Evolutionary conservation across 1,139 yeast genomes (phyloP).

Genomic region (Meyerozyma elateridarum): DNA sequence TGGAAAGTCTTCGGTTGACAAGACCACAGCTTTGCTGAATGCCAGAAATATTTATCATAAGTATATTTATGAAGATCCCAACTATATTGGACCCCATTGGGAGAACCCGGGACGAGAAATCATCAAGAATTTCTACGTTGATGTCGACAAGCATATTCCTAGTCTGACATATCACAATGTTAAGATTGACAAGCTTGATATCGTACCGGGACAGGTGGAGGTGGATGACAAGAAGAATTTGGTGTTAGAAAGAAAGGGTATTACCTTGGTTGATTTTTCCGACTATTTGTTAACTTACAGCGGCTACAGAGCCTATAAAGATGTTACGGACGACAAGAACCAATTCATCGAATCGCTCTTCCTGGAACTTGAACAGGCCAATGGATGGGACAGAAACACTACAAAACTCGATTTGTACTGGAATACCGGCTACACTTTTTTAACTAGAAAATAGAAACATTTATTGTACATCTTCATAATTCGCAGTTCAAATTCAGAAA

Average conservation of each 20-base stretch:
- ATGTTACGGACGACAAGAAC: constrained; percentile 23
- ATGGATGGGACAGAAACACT: constrained; percentile 28
- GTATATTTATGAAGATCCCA: constrained; percentile 33
- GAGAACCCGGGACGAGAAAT: constrained; percentile 42
- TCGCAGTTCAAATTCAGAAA: no score
- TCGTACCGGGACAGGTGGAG: constrained; percentile 14
- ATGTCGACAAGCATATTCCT: constrained; percentile 32
- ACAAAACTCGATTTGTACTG: constrained; percentile 33
- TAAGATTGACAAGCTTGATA: constrained; percentile 22
- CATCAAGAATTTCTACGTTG: constrained; percentile 23
- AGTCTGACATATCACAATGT: constrained; percentile 23
- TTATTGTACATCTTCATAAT: no score
- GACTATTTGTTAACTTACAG: constrained; percentile 37
- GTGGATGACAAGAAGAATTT: constrained; percentile 17
- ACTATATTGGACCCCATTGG: constrained; percentile 39
- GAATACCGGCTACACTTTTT: constrained; percentile 38
- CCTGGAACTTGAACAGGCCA: constrained; percentile 20
- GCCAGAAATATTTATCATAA: constrained; percentile 26
- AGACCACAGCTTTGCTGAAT: constrained; percentile 16
- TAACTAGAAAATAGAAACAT: constrained; percentile 21
- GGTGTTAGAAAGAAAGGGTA: constrained; percentile 18
- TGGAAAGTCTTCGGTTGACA: constrained; percentile 16
- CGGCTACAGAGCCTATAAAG: constrained; percentile 31
- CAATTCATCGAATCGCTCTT: constrained; percentile 20
- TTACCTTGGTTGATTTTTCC: constrained; percentile 21